Percentiles rank a stretch among this genome's conserved stretches.
These are phyloP conservation scores for Cadophora malorum DNA, from an alignment of 2,329 filamentous ascomycete species.

Conservation along the genomic window DNA sequence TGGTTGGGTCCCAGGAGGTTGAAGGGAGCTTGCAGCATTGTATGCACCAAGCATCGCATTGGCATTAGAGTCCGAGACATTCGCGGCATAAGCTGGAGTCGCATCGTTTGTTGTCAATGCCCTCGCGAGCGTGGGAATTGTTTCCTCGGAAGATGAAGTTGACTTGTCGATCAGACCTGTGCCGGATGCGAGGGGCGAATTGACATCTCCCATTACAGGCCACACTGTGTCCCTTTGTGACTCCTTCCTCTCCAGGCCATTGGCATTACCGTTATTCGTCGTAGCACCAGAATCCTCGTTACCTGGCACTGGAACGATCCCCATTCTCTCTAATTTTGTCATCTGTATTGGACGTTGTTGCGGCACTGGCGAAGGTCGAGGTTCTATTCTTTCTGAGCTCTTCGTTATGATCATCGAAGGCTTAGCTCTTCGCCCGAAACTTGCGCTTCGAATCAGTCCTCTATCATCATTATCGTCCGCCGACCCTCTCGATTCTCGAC, in stretches of 20 bases:
- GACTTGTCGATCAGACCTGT: constrained; percentile 42
- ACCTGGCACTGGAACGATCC: constrained; percentile 18
- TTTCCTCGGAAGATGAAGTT: constrained; percentile 38
- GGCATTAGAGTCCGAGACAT: constrained; percentile 46
- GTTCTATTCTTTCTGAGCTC: constrained; percentile 37
- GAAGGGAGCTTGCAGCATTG: constrained; percentile 50
- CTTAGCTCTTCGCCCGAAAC: constrained; percentile 65
- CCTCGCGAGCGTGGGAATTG: constrained; percentile 34
- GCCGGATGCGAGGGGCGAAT: constrained; percentile 40
- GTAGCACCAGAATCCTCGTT: constrained; percentile 11
- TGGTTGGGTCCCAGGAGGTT: constrained; percentile 25
- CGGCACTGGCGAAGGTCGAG: constrained; percentile 38
- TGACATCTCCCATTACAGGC: constrained; percentile 37
- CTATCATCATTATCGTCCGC: constrained; percentile 53
- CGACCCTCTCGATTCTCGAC: constrained; percentile 41
- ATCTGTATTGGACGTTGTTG: constrained; percentile 43
- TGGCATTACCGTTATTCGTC: constrained; percentile 9
- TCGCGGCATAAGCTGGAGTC: constrained; percentile 33
- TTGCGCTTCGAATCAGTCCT: constrained; percentile 65
- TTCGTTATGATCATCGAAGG: constrained; percentile 60
- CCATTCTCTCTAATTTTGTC: constrained; percentile 48
- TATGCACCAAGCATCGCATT: constrained; percentile 58
- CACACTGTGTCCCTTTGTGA: constrained; percentile 34
- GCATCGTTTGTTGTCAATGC: constrained; percentile 31
- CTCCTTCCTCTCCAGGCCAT: constrained; percentile 20